phyloP scores from a whole-genome alignment of 1,284 basidiomycete genomes.

The Ceratorhiza oryzae-sativae region DNA sequence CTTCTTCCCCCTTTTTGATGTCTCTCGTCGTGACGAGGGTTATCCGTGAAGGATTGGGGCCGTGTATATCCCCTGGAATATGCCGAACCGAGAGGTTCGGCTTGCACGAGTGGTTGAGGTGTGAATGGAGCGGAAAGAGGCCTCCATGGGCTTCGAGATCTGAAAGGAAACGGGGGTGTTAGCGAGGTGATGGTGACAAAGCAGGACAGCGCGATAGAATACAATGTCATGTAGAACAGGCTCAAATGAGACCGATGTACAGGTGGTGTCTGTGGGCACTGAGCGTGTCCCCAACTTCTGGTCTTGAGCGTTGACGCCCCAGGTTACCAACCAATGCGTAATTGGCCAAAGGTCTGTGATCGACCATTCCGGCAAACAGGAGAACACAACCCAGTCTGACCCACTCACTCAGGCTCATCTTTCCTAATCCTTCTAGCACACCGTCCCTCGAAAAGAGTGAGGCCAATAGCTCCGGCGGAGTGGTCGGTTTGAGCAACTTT shows the following conservation, averaged over 20 bases:
- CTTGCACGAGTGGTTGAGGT: slow-evolving; percentile 83
- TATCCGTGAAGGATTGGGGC: slow-evolving; percentile 69
- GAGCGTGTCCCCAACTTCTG: too few species aligned
- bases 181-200: background rate
- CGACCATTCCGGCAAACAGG: too few species aligned
- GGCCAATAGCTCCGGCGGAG: slow-evolving; percentile 51
- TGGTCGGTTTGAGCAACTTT: slow-evolving; percentile 59
- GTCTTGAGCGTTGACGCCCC: too few species aligned
- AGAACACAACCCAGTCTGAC: too few species aligned
- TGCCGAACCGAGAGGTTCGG: slow-evolving; percentile 81
- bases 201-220: too few species aligned
- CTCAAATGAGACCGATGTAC: background rate
- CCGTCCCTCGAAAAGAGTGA: slow-evolving; percentile 73
- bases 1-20: slow-evolving; percentile 77
- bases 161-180: slow-evolving; percentile 46
- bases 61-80: slow-evolving; percentile 17
- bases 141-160: slow-evolving; percentile 88
- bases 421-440: slow-evolving; percentile 76
- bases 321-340: too few species aligned
- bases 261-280: background rate
- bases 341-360: too few species aligned
- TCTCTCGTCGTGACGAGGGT: slow-evolving; percentile 69
- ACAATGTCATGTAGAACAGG: too few species aligned
- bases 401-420: slow-evolving; percentile 77
- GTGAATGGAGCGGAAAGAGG: slow-evolving; percentile 84